Conservation (phyloP, 2,329 filamentous ascomycete genomes). For the Sporothrix brunneoviolacea region DNA sequence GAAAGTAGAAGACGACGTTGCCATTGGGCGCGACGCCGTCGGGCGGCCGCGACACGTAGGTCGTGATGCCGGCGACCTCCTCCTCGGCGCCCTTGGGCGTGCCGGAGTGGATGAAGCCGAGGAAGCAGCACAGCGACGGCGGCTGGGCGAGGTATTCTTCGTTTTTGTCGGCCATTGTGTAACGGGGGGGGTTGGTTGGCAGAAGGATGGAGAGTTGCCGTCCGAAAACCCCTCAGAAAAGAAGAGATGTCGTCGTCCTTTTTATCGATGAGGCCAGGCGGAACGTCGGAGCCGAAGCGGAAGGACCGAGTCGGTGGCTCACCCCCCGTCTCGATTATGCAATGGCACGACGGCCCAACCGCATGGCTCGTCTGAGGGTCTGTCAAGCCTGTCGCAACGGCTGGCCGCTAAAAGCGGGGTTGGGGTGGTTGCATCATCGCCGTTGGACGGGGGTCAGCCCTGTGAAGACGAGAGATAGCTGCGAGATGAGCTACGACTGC, state of each 20-base stretch:
- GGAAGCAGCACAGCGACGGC: constrained; percentile 21
- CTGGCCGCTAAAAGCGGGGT: not conserved
- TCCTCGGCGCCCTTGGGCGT: constrained; percentile 20
- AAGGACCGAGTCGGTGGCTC: not conserved
- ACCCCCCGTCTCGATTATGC: not conserved
- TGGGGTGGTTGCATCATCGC: not conserved
- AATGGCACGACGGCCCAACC: not conserved
- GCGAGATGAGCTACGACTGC: not conserved
- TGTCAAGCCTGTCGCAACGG: too few relatives aligned
- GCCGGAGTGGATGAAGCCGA: constrained; percentile 23
- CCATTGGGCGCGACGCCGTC: constrained; percentile 13
- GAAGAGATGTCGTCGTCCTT: too few relatives aligned
- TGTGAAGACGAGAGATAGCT: not conserved
- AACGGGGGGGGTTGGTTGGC: too few relatives aligned
- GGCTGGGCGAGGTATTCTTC: constrained; percentile 21
- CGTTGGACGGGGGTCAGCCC: not conserved
- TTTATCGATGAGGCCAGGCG: not conserved
- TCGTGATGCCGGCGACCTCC: constrained; percentile 20
- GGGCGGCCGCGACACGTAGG: constrained; percentile 22
- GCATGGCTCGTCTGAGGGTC: not conserved
- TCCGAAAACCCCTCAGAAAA: too few relatives aligned
- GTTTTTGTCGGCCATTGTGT: not conserved
- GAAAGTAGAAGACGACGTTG: constrained; percentile 19
- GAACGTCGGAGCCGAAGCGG: constrained; percentile 9
- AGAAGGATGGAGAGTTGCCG: too few relatives aligned